phyloP scores from a whole-genome alignment of 108 stramenopile species.

The Pseudonitzschia multiseries region DNA sequence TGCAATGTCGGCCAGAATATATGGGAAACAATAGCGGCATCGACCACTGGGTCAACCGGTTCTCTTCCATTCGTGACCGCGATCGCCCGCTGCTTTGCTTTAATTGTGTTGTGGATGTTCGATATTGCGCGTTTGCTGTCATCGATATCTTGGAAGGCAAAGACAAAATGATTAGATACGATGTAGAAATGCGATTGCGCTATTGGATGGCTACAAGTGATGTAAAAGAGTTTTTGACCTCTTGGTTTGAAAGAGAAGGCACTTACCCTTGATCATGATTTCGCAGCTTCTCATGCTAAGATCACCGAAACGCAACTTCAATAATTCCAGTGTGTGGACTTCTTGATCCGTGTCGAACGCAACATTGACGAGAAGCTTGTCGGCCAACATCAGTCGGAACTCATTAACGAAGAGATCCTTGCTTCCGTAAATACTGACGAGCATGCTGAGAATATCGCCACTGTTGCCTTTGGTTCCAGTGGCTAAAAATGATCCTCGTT shows the following conservation, averaged over 20 bases:
- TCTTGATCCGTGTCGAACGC: constrained; percentile 92
- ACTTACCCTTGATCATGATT: constrained; percentile 87
- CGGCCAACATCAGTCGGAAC: constrained; percentile 94
- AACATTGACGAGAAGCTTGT: constrained; percentile 88
- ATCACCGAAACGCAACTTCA: constrained; percentile 96
- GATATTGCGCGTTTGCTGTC: constrained; percentile 91
- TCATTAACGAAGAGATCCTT: constrained; percentile 98
- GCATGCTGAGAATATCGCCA: constrained; percentile 91
- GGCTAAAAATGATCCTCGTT: constrained; percentile 49
- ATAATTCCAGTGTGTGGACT: constrained; percentile 93
- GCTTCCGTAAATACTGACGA: constrained; percentile 97
- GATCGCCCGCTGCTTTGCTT: constrained; percentile 31
- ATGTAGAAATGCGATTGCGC: neutral
- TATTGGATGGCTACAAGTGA: no score
- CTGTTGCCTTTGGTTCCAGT: constrained; percentile 39
- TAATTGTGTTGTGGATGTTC: constrained; percentile 69
- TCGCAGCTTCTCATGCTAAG: constrained; percentile 90
- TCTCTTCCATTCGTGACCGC: constrained; percentile 12
- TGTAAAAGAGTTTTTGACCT: no score
- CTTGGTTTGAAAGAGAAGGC: neutral
- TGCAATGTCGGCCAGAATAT: constrained; percentile 97
- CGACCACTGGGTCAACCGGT: constrained; percentile 46
- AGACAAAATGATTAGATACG: neutral
- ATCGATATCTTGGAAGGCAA: constrained; percentile 69
- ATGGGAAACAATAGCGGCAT: constrained; percentile 89